phyloP scores from a whole-genome alignment of 164 flowering plant species.

The Euptelea pleiosperma region DNA sequence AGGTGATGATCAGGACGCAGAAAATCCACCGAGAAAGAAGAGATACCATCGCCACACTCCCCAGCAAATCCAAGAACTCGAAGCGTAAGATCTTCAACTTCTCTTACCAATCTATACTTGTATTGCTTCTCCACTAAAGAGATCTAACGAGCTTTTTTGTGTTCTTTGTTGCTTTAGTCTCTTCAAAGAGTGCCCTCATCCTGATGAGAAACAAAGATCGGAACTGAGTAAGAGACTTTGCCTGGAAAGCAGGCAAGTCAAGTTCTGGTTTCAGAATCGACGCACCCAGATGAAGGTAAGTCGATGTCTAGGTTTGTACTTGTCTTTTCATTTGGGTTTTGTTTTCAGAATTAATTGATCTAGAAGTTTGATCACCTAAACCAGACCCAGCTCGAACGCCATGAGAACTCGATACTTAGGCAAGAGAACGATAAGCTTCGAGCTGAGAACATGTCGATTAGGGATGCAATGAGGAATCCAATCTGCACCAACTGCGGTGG shows the following conservation, averaged over 20 bases:
- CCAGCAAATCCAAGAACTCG: conserved; percentile 93
- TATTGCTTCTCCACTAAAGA: not conserved
- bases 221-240: conserved; percentile 72
- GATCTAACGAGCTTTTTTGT: not conserved
- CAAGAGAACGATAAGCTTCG: conserved; percentile 86
- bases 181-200: conserved; percentile 95
- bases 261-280: conserved; percentile 96
- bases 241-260: conserved; percentile 82
- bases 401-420: conserved; percentile 72
- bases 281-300: conserved; percentile 92
- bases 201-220: conserved; percentile 89
- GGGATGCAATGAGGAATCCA: conserved; percentile 83
- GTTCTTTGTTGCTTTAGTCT: conserved; percentile 32
- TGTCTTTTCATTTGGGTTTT: not conserved
- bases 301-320: not conserved
- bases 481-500: conserved; percentile 87
- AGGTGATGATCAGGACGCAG: conserved; percentile 77
- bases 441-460: conserved; percentile 72
- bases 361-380: no score
- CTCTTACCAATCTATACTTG: not conserved
- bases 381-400: conserved; percentile 84
- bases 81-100: conserved; percentile 43
- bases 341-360: no score
- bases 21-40: conserved; percentile 71
- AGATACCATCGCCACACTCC: conserved; percentile 95